These are phyloP conservation scores for Iberis pinnata DNA, from an alignment of 345 rosid genomes.

Conservation along the genomic window DNA sequence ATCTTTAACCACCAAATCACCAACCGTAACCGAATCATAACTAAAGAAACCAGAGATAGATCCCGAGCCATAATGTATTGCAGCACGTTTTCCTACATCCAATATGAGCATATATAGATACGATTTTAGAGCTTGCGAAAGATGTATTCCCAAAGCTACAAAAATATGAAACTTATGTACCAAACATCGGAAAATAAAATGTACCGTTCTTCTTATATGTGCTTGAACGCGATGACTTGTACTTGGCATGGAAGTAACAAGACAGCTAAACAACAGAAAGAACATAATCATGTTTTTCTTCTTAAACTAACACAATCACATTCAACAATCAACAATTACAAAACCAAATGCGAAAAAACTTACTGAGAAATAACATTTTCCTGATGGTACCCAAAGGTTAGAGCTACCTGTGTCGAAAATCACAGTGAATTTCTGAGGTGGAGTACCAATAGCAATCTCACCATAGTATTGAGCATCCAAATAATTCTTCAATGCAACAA, in stretches of 20 bases:
- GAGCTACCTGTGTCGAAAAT: constrained; percentile 96
- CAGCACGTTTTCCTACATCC: constrained; percentile 49
- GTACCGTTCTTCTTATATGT: constrained; percentile 70
- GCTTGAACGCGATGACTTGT: constrained; percentile 61
- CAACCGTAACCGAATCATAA: constrained; percentile 67
- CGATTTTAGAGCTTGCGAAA: background rate
- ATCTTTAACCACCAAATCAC: constrained; percentile 63
- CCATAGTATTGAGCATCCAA: constrained; percentile 95
- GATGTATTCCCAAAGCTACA: background rate
- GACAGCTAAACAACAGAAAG: constrained; percentile 16
- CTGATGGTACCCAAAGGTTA: constrained; percentile 92
- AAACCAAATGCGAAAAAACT: constrained; percentile 24
- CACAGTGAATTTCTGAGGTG: constrained; percentile 83
- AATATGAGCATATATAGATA: background rate
- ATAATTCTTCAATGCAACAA: constrained; percentile 65
- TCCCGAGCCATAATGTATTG: constrained; percentile 84
- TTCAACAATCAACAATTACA: too few relatives aligned
- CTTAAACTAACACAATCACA: background rate
- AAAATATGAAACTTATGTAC: background rate
- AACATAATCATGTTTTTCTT: background rate
- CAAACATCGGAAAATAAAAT: constrained; percentile 5
- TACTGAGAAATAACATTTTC: constrained; percentile 80
- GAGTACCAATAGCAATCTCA: constrained; percentile 82
- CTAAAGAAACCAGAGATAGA: constrained; percentile 81
- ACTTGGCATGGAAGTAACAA: constrained; percentile 56